Conservation (phyloP, 1,284 basidiomycete genomes). For the Xanthoconium separans region DNA sequence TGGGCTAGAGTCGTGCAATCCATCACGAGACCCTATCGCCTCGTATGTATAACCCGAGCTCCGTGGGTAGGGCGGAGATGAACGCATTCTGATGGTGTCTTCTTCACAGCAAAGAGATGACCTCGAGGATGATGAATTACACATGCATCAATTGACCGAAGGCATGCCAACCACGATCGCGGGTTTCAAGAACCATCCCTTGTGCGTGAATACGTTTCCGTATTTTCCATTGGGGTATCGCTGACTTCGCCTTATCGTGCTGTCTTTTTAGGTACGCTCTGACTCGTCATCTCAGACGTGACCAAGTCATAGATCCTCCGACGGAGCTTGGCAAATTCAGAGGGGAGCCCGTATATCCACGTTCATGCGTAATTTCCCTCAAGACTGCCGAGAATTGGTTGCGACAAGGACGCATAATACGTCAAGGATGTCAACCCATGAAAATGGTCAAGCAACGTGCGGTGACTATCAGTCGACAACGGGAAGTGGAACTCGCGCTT, state of each 20-base stretch:
- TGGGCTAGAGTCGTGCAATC: constrained; percentile 72
- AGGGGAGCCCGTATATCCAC: constrained; percentile 91
- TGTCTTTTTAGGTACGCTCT: constrained; percentile 72
- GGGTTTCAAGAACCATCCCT: constrained; percentile 95
- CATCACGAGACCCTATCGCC: constrained; percentile 72
- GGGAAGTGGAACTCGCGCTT: constrained; percentile 79
- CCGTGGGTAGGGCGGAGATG: constrained; percentile 25
- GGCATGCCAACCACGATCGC: constrained; percentile 92
- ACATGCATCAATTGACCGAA: constrained; percentile 76
- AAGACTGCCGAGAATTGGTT: constrained; percentile 96
- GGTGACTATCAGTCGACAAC: constrained; percentile 77
- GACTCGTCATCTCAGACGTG: constrained; percentile 84
- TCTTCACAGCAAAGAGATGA: constrained; percentile 81
- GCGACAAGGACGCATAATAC: constrained; percentile 78
- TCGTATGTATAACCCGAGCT: constrained; percentile 51
- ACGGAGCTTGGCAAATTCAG: constrained; percentile 89
- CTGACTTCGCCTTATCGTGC: constrained; percentile 3
- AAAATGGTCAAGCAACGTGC: constrained; percentile 90
- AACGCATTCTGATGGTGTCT: constrained; percentile 17
- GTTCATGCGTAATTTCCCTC: constrained; percentile 78
- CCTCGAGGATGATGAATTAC: constrained; percentile 91
- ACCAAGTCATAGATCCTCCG: constrained; percentile 85
- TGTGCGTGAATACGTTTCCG: constrained; percentile 49
- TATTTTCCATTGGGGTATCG: constrained; percentile 9
- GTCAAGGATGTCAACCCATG: constrained; percentile 77